Evolutionary conservation across 2,329 filamentous ascomycete species (phyloP).

Genomic region (Talaromyces sp.): DNA sequence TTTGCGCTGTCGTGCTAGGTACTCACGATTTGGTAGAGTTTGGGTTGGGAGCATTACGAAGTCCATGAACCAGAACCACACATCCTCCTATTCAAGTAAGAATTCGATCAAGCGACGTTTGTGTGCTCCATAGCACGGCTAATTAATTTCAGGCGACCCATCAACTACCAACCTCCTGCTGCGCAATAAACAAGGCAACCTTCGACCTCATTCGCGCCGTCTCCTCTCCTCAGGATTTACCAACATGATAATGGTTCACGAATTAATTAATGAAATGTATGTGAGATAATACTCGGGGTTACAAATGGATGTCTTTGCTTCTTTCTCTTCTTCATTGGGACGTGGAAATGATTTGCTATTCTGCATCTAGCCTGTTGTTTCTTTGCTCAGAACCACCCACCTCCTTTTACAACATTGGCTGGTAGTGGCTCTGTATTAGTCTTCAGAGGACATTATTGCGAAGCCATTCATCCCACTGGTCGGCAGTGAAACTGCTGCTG

Average conservation of each 20-base stretch:
- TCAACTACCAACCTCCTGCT: conserved; percentile 72
- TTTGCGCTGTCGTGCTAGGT: neutral
- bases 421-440: neutral
- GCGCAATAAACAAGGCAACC: conserved; percentile 26
- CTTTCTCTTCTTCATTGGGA: neutral
- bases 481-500: conserved; percentile 68
- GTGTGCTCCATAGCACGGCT: conserved; percentile 21
- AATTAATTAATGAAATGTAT: conserved; percentile 7
- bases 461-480: conserved; percentile 85
- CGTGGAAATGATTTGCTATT: conserved; percentile 1
- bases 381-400: neutral
- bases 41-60: conserved; percentile 99
- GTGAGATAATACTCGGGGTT: conserved; percentile 7
- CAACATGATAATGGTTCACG: conserved; percentile 13
- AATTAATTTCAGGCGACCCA: conserved; percentile 58
- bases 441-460: conserved; percentile 56
- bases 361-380: neutral
- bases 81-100: conserved; percentile 97
- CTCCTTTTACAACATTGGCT: neutral
- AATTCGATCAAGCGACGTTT: conserved; percentile 23
- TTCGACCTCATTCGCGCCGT: conserved; percentile 17
- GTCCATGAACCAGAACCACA: conserved; percentile 98
- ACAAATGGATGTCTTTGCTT: conserved; percentile 4
- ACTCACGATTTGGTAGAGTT: conserved; percentile 56
- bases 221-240: conserved; percentile 15